phyloP scores from a whole-genome alignment of 2,329 filamentous ascomycete genomes.

The Fusarium sp. region DNA sequence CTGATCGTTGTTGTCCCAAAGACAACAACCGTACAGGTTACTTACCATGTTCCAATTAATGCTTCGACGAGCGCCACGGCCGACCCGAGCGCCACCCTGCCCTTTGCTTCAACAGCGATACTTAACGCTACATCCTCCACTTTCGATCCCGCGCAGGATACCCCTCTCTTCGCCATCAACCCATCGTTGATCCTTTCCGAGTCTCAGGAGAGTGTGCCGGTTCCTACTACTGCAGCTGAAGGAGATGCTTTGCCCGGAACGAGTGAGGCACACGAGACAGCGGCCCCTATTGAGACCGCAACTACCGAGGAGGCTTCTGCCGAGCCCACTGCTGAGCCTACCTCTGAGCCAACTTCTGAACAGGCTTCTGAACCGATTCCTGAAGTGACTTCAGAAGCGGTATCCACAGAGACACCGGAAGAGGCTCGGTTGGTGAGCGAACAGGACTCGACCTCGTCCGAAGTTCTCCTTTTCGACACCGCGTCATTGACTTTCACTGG shows the following conservation, averaged over 20 bases:
- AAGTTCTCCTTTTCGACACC: conserved; percentile 34
- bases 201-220: conserved; percentile 11
- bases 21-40: conserved; percentile 32
- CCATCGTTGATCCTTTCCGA: conserved; percentile 25
- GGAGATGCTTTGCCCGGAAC: conserved; percentile 19
- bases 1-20: conserved; percentile 24
- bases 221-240: conserved; percentile 24
- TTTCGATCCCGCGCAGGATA: conserved; percentile 13
- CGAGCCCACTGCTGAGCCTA: conserved; percentile 4
- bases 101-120: conserved; percentile 24
- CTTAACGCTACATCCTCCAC: conserved; percentile 7
- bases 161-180: conserved; percentile 26
- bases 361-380: not conserved
- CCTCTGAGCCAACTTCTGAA: conserved; percentile 1
- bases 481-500: conserved; percentile 33
- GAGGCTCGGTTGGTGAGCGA: conserved; percentile 9
- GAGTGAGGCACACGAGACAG: conserved; percentile 18
- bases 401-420: conserved; percentile 14
- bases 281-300: conserved; percentile 1
- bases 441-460: conserved; percentile 18
- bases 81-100: conserved; percentile 2
- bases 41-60: conserved; percentile 29
- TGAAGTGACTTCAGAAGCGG: conserved; percentile 1
- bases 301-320: not conserved
- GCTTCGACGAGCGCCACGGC: conserved; percentile 12